Percentiles rank a stretch among this genome's conserved stretches.
Conservation (phyloP, 306 rosid genomes). For the Oxytropis ochrocephala region DNA sequence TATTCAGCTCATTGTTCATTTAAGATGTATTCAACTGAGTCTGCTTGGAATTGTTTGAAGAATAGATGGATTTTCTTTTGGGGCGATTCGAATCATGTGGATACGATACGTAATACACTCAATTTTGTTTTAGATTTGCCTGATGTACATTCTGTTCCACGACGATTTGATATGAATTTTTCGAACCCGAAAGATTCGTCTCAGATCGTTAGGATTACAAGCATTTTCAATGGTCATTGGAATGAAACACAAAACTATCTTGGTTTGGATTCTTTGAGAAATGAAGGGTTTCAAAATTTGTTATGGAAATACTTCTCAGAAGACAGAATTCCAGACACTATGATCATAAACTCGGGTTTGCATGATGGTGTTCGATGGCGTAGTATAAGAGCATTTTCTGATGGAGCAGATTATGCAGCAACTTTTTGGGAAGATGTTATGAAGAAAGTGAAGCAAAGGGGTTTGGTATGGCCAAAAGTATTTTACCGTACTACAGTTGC, state of each 20-base stretch:
- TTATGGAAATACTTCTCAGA: conserved; percentile 62
- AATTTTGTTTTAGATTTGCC: conserved; percentile 78
- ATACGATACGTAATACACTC: conserved; percentile 77
- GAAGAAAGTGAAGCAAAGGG: conserved; percentile 55
- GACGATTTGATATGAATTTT: conserved; percentile 77
- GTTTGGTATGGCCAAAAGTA: conserved; percentile 60
- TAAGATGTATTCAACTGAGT: conserved; percentile 50
- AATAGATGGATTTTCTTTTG: too few species aligned
- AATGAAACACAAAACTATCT: too few species aligned
- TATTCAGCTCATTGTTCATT: conserved; percentile 89
- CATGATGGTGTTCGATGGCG: conserved; percentile 84
- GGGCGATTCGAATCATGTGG: conserved; percentile 97
- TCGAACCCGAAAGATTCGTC: conserved; percentile 70
- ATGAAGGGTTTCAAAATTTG: conserved; percentile 64
- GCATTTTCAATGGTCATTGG: conserved; percentile 99
- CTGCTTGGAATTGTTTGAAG: conserved; percentile 92
- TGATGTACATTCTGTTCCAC: conserved; percentile 57
- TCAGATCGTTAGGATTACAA: conserved; percentile 75
- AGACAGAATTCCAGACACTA: conserved; percentile 61
- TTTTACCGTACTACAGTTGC: conserved; percentile 75
- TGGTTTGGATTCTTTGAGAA: conserved; percentile 73
- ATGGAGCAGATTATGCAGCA: conserved; percentile 71
- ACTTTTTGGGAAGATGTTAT: conserved; percentile 71
- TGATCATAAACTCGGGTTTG: conserved; percentile 88
- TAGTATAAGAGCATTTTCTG: conserved; percentile 57